Conservation (phyloP, 768 basidiomycete species). For the Xerocomellus amylosporus region DNA sequence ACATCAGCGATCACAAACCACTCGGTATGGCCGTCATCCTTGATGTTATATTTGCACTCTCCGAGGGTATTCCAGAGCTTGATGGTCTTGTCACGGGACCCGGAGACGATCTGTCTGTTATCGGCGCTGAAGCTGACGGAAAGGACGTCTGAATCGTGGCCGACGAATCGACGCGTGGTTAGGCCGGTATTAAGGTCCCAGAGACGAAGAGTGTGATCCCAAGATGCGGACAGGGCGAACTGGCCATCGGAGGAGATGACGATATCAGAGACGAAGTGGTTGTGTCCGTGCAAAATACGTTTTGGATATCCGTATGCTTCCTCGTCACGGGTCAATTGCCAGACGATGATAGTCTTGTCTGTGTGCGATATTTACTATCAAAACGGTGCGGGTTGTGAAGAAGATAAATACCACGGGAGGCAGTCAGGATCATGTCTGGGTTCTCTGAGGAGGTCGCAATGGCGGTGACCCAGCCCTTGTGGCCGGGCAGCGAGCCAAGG, state of each 20-base stretch:
- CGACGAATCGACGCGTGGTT: conserved; percentile 96
- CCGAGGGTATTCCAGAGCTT: conserved; percentile 99
- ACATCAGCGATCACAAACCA: conserved; percentile 49
- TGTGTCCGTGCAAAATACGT: conserved; percentile 96
- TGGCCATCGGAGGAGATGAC: conserved; percentile 99
- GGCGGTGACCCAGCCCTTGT: conserved; percentile 98
- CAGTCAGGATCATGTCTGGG: conserved; percentile 98
- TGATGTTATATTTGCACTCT: conserved; percentile 99
- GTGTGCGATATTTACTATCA: conserved; percentile 50
- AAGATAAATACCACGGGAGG: conserved; percentile 78
- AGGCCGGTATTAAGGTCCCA: conserved; percentile 98
- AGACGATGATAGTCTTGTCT: conserved; percentile 99
- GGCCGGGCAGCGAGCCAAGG: conserved; percentile 88
- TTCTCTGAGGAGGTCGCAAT: conserved; percentile 98
- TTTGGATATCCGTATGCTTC: conserved; percentile 94
- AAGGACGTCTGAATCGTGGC: conserved; percentile 96
- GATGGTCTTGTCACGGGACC: conserved; percentile 94
- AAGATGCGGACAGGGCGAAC: conserved; percentile 97
- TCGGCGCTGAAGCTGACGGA: conserved; percentile 99
- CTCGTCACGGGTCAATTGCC: conserved; percentile 95
- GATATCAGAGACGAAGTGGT: conserved; percentile 98
- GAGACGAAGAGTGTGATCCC: conserved; percentile 99
- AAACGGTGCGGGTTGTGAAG: conserved; percentile 6
- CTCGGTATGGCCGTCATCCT: conserved; percentile 97
- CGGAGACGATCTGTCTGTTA: conserved; percentile 99